Base-by-base conservation (phyloP, 768 basidiomycete species). In the Cubamyces sp. region DNA sequence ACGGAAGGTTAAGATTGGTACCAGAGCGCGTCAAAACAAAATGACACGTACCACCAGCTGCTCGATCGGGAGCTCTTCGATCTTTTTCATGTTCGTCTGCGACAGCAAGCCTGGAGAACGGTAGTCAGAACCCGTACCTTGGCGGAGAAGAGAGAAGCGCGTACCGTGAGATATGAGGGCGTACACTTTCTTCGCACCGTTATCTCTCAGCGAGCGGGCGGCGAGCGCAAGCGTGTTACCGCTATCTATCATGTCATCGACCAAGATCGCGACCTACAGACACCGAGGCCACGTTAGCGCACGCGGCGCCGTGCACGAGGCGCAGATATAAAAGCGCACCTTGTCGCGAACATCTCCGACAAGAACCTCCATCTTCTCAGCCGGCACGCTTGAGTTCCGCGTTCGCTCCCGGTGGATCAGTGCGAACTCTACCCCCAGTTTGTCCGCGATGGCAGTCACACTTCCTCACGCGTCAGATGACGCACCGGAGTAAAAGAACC, bases 201-300 rank as follows among this genome's bases (percentile, higher is more conserved):
- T 90, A 69, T 97, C 94, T 51, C 88, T 80, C 48, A 99, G 80
- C n/a, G 93, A 91, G 47, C 85, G 84, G 7, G 87, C 87, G 12
- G 97, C 97, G 15, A 96, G 78, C 15, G 85, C 80, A 28, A 98
- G 81, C n/a, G 97, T 98, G 40, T 81, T 83, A 14, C 96, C 96
- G 5, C 93, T 94, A 73, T 99, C 97, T 70, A 97, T 90, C 96
- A 99, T 98, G 72, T 99, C 97, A 74, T 99, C 97, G 37, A 99
- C 93, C 48, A 99, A 83, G 71, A 99, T 93, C 41, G 92, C 95
- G 55, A 95, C 84, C 91, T 94, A 50, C 11, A 41, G 52, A 15
- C 25, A 42, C 52, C 40, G 42, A 23, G 5, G 21, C 28, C 30
- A 19, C 26, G 53, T 57, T 15, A 60, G 46, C 60, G 41, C 30